Evolutionary conservation across 139 green algal genomes (phyloP), one percentile per base, ranked within the genome.

Genomic region (Penium margaritaceum): DNA sequence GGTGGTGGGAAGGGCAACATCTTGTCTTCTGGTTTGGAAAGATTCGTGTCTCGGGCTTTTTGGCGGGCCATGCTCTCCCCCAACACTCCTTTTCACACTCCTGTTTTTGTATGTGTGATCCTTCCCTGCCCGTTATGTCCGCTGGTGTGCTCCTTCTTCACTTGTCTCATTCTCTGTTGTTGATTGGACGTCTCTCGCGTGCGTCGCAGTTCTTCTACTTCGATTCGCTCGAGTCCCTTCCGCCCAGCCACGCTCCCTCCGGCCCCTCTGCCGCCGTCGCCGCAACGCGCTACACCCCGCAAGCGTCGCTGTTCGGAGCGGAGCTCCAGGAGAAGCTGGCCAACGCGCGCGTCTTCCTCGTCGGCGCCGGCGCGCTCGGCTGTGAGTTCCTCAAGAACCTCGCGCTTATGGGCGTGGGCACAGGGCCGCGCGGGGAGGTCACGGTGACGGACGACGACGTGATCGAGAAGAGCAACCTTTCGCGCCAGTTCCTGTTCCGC

Each of bases 381-480:
- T 99, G 94, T 80, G 94, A 99, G 79, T 97, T 99, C 83, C 75
- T 98, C 12, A 98, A 98, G 84, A 96, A 96, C 80, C 90, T 99
- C 47, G 92, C 93, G 3, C 85, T 95, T 54, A 98, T 98, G 94
- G 94, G 94, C 38, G 79, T 96, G 21, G 82, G 76, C 46, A 83
- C 70, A 27, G 21, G 67, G 2, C 44, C 37, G 1, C 51, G 6
- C 4, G 51, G 51, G 51, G 51, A 36, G n/a, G 60, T 96, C 30
- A 95, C 89, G 1, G 85, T 97, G 1, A 99, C 94, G 0, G 94
- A 99, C 65, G 94, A 99, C 63, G 94, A 99, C 80, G 77, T 85
- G 57, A 99, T 99, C 63, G 94, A 99, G 84, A 97, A 96, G 86
- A 89, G 71, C 72, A 99, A 99, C 84, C 86, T 99, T 3, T 89